These are phyloP conservation scores for Lagenidium giganteum DNA, from an alignment of 352 stramenopile species.

Conservation along the genomic window DNA sequence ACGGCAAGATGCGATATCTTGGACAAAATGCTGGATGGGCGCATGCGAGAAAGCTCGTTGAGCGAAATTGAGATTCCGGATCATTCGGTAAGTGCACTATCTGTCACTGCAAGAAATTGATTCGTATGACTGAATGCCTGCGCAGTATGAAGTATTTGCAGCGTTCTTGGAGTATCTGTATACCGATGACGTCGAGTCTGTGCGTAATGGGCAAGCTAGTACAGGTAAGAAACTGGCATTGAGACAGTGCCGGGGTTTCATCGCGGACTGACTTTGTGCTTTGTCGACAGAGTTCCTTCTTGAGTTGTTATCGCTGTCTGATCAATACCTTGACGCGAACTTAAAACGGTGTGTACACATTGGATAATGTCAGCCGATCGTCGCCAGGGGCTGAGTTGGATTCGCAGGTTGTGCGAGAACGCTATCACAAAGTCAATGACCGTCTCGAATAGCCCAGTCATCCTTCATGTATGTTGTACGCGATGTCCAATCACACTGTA, in stretches of 20 bases:
- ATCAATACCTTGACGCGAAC: conserved; percentile 78
- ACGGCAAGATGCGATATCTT: conserved; percentile 86
- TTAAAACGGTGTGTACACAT: conserved; percentile 35
- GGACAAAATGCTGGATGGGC: conserved; percentile 87
- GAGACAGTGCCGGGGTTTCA: too few relatives aligned
- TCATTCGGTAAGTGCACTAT: conserved; percentile 40
- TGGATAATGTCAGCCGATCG: neutral
- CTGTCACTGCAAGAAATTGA: neutral
- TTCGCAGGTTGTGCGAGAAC: conserved; percentile 64
- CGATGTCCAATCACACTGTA: neutral
- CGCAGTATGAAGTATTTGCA: conserved; percentile 70
- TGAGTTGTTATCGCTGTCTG: conserved; percentile 73
- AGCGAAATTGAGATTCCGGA: conserved; percentile 69
- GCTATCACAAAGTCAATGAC: conserved; percentile 63
- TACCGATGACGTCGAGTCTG: conserved; percentile 64
- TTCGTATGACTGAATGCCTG: conserved; percentile 1
- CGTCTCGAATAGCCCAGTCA: conserved; percentile 66
- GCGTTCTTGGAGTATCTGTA: conserved; percentile 88
- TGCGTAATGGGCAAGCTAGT: conserved; percentile 28
- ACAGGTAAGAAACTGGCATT: conserved; percentile 33
- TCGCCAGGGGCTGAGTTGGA: neutral
- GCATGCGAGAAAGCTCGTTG: conserved; percentile 75
- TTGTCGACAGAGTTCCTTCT: conserved; percentile 63
- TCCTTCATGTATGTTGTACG: conserved; percentile 46
- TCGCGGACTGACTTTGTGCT: neutral